These are phyloP conservation scores for Elsinoe necatrix DNA, from an alignment of 2,329 filamentous ascomycete genomes.

Conservation along the genomic window DNA sequence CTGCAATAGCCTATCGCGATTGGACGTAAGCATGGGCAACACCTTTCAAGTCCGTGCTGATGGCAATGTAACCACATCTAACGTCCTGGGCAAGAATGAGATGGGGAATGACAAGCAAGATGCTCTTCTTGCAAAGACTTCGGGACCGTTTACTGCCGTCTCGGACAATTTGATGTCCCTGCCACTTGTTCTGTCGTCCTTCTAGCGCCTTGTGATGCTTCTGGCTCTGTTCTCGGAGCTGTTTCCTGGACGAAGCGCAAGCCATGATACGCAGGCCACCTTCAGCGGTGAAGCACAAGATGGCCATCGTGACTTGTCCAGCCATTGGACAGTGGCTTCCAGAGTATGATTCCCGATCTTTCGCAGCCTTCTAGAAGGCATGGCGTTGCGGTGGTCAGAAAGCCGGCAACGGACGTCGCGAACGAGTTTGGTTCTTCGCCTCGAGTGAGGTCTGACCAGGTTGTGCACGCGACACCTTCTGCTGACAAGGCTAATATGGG, in stretches of 20 bases:
- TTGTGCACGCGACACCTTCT: neutral
- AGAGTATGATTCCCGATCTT: neutral
- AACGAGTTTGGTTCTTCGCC: neutral
- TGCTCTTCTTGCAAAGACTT: neutral
- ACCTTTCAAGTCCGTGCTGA: neutral
- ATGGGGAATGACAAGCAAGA: neutral
- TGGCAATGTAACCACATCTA: neutral
- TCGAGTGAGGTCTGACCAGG: neutral
- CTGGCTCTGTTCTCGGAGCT: neutral
- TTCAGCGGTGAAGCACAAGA: neutral
- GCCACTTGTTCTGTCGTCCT: neutral
- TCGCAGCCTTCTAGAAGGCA: neutral
- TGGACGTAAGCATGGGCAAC: neutral
- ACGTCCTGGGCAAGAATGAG: neutral
- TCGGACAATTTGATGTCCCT: neutral
- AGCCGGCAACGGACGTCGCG: neutral
- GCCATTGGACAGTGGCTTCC: neutral
- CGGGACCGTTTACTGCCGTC: neutral
- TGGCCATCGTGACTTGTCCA: neutral
- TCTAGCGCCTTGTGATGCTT: constrained; percentile 3
- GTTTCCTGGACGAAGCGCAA: neutral
- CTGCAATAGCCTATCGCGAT: neutral
- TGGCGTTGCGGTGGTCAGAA: neutral
- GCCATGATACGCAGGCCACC: neutral
- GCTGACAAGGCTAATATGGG: neutral